These are phyloP conservation scores for Spathaspora girioi DNA, from an alignment of 805 yeast genomes.

Conservation along the genomic window DNA sequence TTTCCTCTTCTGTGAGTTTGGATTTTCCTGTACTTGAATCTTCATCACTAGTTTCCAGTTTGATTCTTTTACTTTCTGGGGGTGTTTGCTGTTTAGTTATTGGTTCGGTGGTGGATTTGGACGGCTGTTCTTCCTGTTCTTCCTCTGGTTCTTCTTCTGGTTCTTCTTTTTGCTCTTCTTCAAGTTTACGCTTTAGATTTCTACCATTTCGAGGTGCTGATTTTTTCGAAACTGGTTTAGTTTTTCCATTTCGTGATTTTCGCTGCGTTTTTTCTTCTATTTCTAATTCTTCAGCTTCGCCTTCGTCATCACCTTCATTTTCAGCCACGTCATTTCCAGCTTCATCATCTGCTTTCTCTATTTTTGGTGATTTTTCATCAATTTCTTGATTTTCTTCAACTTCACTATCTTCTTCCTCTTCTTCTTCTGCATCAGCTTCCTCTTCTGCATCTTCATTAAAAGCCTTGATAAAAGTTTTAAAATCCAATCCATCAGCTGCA, in stretches of 20 bases:
- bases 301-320: slow-evolving; percentile 12
- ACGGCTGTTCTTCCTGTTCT: neutral
- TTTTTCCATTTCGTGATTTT: slow-evolving; percentile 4
- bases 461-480: slow-evolving; percentile 31
- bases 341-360: slow-evolving; percentile 19
- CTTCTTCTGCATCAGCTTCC: slow-evolving; percentile 17
- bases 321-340: slow-evolving; percentile 2
- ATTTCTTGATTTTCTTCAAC: slow-evolving; percentile 14
- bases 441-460: slow-evolving; percentile 19
- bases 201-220: slow-evolving; percentile 1
- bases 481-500: slow-evolving; percentile 34
- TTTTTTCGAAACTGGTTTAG: neutral
- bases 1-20: slow-evolving; percentile 32
- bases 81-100: neutral
- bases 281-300: slow-evolving; percentile 9
- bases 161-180: neutral
- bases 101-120: neutral
- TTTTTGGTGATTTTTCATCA: slow-evolving; percentile 39
- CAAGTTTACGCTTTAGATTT: neutral
- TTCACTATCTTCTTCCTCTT: slow-evolving; percentile 11
- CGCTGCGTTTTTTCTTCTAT: slow-evolving; percentile 11
- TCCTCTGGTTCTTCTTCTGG: neutral
- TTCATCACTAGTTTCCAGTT: slow-evolving; percentile 5
- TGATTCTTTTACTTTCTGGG: slow-evolving; percentile 1
- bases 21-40: slow-evolving; percentile 5